Evolutionary conservation across 768 basidiomycete genomes (phyloP).

Genomic region (Kwoniella sp.): DNA sequence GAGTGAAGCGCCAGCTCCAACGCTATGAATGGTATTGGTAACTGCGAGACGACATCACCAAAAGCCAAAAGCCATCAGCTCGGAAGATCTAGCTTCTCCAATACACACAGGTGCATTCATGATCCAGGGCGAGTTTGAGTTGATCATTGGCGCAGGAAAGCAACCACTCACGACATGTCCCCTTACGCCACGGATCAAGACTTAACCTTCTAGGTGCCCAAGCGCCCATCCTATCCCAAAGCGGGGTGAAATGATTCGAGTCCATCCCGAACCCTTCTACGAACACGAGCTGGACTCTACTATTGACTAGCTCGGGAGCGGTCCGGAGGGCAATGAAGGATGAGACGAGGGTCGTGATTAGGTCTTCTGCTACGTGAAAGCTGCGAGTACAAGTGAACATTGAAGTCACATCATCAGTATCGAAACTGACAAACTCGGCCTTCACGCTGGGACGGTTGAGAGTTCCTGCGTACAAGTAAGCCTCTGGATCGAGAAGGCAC

Average conservation of each 20-base stretch:
- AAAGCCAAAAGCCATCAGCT: too few relatives aligned
- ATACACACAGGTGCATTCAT: too few relatives aligned
- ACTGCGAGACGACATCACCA: conserved; percentile 33
- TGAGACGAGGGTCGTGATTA: conserved; percentile 51
- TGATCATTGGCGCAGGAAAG: too few relatives aligned
- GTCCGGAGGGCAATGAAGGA: conserved; percentile 35
- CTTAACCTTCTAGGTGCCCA: conserved; percentile 45
- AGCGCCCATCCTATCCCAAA: conserved; percentile 52
- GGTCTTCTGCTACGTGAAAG: conserved; percentile 53
- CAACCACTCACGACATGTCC: conserved; percentile 46
- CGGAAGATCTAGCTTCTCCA: too few relatives aligned
- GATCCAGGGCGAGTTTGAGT: too few relatives aligned
- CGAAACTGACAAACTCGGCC: too few relatives aligned
- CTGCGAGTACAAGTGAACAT: conserved; percentile 15
- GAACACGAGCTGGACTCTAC: conserved; percentile 47
- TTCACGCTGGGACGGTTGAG: too few relatives aligned
- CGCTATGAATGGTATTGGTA: conserved; percentile 48
- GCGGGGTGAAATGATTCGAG: conserved; percentile 47
- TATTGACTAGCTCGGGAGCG: conserved; percentile 26
- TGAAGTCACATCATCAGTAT: too few relatives aligned
- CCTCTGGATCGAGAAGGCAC: too few relatives aligned
- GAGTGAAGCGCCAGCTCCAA: conserved; percentile 50
- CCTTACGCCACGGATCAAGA: conserved; percentile 47
- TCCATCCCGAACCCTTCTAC: conserved; percentile 47
- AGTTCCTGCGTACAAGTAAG: too few relatives aligned